Percentiles rank a stretch among this genome's conserved stretches.
Evolutionary conservation across 2,329 filamentous ascomycete genomes (phyloP).

Genomic region (Colletotrichum sp.): DNA sequence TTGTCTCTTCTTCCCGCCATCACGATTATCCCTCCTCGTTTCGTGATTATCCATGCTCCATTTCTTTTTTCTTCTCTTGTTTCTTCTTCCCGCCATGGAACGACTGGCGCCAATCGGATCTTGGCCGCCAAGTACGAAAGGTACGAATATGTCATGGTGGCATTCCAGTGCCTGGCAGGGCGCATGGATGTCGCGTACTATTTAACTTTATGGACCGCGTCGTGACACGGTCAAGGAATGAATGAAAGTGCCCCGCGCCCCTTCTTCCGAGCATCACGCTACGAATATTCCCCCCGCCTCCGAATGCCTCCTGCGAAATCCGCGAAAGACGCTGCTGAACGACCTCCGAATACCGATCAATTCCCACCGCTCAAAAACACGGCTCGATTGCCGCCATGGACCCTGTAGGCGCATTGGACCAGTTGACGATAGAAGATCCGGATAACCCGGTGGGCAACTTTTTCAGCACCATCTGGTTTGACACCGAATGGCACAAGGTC

Average conservation of each 20-base stretch:
- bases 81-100: too few relatives aligned
- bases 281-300: background rate
- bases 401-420: background rate
- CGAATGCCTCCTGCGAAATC: background rate
- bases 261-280: background rate
- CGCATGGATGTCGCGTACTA: background rate
- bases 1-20: too few relatives aligned
- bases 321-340: background rate
- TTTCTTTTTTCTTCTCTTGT: background rate
- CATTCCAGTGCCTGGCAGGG: background rate
- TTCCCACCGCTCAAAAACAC: background rate
- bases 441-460: background rate
- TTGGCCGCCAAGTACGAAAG: too few relatives aligned
- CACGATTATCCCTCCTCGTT: background rate
- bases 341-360: background rate
- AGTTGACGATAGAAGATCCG: background rate
- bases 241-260: background rate
- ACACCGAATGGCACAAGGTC: background rate
- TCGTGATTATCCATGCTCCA: background rate
- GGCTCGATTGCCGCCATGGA: background rate
- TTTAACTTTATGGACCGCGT: background rate
- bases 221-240: background rate
- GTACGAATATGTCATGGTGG: background rate
- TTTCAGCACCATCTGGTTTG: background rate
- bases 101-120: too few relatives aligned